These are phyloP conservation scores for Epichloe sylvatica DNA, from an alignment of 2,329 filamentous ascomycete genomes.

Conservation along the genomic window DNA sequence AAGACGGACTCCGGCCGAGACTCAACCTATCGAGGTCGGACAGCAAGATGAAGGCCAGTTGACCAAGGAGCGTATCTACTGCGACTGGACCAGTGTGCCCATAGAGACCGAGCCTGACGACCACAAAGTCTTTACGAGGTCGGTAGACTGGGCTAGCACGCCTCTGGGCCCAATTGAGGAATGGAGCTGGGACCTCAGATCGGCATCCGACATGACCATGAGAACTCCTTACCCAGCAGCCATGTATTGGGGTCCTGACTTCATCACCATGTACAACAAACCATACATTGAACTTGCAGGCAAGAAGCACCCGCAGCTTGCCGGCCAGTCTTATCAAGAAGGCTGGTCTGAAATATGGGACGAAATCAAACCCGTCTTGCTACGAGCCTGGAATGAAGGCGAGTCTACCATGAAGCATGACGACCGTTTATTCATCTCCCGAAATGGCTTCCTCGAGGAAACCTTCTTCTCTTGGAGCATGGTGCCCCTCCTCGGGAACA, in stretches of 20 bases:
- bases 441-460: conserved; percentile 58
- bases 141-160: conserved; percentile 32
- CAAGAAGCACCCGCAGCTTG: conserved; percentile 47
- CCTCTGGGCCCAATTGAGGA: conserved; percentile 30
- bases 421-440: conserved; percentile 56
- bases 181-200: conserved; percentile 34
- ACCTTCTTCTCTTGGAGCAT: conserved; percentile 72
- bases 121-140: conserved; percentile 22
- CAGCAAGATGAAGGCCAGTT: conserved; percentile 14
- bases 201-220: conserved; percentile 33
- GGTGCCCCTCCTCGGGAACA: conserved; percentile 58
- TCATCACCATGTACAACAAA: conserved; percentile 54
- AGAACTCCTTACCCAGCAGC: conserved; percentile 40
- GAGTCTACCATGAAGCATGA: conserved; percentile 74
- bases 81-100: conserved; percentile 5
- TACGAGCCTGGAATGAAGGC: conserved; percentile 50
- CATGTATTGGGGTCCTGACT: conserved; percentile 50
- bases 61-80: conserved; percentile 8
- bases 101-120: conserved; percentile 10
- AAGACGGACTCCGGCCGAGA: neutral
- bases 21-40: conserved; percentile 5
- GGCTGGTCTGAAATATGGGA: conserved; percentile 63
- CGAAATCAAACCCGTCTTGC: conserved; percentile 52
- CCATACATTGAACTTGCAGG: conserved; percentile 49
- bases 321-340: conserved; percentile 45